Evolutionary conservation across 176 grass and related monocot genomes (phyloP), one percentile per base, ranked within the genome.

Genomic region (Avena atlantica): DNA sequence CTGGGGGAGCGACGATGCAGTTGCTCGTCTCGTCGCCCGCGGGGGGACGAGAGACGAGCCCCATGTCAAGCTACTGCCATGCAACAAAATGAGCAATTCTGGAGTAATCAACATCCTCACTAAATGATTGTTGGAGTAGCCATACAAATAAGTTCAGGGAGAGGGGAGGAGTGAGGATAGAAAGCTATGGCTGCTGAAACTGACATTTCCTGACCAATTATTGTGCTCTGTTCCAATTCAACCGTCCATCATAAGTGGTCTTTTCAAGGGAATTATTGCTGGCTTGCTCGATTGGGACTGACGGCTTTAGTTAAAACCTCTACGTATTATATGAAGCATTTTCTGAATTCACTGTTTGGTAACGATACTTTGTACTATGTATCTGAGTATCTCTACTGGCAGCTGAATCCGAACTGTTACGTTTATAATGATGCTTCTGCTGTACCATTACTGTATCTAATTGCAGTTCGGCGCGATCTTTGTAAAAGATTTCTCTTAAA

Each of bases 161-260:
- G 42, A 8, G 42, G 42, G 31, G 31, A 34, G 36, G n/a, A n/a
- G 74, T 14, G 76, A 68, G 6, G 12, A 34, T 20, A 11, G 62
- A 45, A 37, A 37, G 70, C 82, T 81, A 59, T 21, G 10, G 50
- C 78, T 70, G 76, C 23, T 48, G 83, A 89, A 60, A 67, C 19
- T 59, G 88, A 76, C 88, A 76, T 86, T 81, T 60, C 83, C 7
- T 81, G 82, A 53, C 49, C 83, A 89, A 89, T 89, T 89, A 89
- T 89, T 89, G 78, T 81, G 23, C 42, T 67, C 19, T 67, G 58
- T 70, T 72, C 42, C 78, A 86, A 67, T 66, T 78, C 69, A 85
- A 85, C 70, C 57, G 58, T 23, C 31, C 69, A 50, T 86, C 78
- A 76, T 75, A 75, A 7, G 13, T 49, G 84, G 49, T 86, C 83